These are phyloP conservation scores for Combretum micranthum DNA, from an alignment of 345 rosid genomes.

Conservation along the genomic window DNA sequence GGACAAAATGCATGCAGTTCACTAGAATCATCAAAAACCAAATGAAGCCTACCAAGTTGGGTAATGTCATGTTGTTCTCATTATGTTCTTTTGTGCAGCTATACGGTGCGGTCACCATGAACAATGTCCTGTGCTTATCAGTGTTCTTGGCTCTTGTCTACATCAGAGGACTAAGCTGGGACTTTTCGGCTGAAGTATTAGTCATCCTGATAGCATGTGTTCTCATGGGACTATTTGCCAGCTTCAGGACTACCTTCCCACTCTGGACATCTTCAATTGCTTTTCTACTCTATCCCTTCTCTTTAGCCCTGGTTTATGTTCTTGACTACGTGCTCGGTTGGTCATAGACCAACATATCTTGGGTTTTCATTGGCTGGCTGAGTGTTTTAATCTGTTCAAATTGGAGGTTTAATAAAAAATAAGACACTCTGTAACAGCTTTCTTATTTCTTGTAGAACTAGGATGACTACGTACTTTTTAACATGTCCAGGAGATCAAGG, in stretches of 20 bases:
- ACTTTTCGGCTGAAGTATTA: conserved; percentile 92
- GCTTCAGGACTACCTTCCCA: conserved; percentile 86
- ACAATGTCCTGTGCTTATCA: conserved; percentile 79
- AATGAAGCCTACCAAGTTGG: no score
- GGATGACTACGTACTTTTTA: no score
- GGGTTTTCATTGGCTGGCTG: background rate
- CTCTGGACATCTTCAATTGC: conserved; percentile 80
- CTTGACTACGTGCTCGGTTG: conserved; percentile 80
- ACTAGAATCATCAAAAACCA: no score
- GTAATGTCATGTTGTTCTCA: background rate
- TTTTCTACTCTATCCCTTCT: conserved; percentile 69
- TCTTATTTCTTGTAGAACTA: no score
- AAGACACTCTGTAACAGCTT: no score
- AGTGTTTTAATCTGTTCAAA: background rate
- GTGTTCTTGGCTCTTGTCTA: conserved; percentile 91
- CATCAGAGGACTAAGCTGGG: conserved; percentile 74
- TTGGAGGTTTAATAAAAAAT: no score
- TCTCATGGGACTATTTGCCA: conserved; percentile 73
- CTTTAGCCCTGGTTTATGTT: conserved; percentile 78
- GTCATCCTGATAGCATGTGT: conserved; percentile 76
- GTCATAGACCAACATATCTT: conserved; percentile 42
- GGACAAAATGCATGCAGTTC: no score
- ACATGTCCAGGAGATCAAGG: no score
- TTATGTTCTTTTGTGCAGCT: conserved; percentile 43
- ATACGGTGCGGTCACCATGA: conserved; percentile 90